Conservation (phyloP, 345 rosid species). For the Raphanus sativus region DNA sequence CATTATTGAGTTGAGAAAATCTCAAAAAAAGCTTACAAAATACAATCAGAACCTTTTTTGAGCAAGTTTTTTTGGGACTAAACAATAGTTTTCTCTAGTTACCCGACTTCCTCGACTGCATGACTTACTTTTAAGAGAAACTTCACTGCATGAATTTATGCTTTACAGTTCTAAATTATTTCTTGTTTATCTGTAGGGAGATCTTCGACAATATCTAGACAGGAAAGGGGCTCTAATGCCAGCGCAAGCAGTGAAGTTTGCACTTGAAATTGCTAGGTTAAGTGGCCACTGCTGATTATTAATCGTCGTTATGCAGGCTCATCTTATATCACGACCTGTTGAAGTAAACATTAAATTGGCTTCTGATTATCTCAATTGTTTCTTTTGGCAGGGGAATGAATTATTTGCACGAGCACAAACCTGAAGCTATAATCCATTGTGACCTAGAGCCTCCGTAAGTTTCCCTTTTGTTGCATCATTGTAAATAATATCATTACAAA, state of each 20-base stretch:
- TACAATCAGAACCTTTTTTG: too few species aligned
- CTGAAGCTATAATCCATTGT: constrained; percentile 78
- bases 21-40: background rate
- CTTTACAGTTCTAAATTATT: background rate
- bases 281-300: background rate
- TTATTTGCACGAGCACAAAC: constrained; percentile 80
- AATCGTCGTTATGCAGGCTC: background rate
- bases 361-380: constrained; percentile 13
- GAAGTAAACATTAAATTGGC: background rate
- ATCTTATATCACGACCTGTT: background rate
- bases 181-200: constrained; percentile 52
- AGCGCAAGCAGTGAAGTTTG: constrained; percentile 66
- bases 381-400: constrained; percentile 73
- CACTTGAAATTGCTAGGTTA: constrained; percentile 84
- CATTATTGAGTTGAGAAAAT: background rate
- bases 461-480: constrained; percentile 30
- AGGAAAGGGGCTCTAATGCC: constrained; percentile 60
- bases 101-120: background rate
- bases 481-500: background rate
- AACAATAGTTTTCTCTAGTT: background rate
- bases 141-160: background rate
- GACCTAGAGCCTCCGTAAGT: constrained; percentile 88
- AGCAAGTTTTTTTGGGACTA: background rate
- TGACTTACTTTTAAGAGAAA: background rate
- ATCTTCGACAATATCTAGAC: constrained; percentile 68